Evolutionary conservation across 2,329 filamentous ascomycete species (phyloP), one percentile per base, ranked within the genome.

Genomic region (Cladosporium sp.): DNA sequence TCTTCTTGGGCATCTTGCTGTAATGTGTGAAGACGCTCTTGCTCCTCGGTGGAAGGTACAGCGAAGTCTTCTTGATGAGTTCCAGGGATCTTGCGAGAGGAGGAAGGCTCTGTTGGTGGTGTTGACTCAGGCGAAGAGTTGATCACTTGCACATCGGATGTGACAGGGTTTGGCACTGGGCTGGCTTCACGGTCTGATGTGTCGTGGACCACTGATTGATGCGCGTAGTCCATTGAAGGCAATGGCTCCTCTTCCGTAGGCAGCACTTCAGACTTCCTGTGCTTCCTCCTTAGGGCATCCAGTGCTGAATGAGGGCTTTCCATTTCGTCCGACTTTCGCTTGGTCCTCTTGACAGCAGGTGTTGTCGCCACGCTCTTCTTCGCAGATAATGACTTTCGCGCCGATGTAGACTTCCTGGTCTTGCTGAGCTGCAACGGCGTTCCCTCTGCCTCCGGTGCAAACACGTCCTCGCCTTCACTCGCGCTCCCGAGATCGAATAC

Each of bases 401-500:
- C 28, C 34, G 51, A 57, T 23, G 26, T n/a, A 23, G 51, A 48
- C 36, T 25, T 43, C 66, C 79, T 80, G 3, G 36, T 74, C 70
- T 80, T 82, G 30, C 70, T 58, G 23, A 83, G 77, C 65, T 86
- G 84, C 28, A 89, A 72, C 3, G 89, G 89, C 7, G 89, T 91
- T 18, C 88, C 89, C 77, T 90, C 88, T 30, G 87, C 88, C 65
- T 91, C 88, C 0, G 84, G 89, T 60, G 80, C 83, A 72, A 86
- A 89, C 69, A 79, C 76, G n/a, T 73, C 72, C 8, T 74, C 72
- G n/a, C 49, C 59, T 25, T 63, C 60, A 18, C 54, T 64, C 34
- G 67, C 68, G 18, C 70, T 46, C 14, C 70, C 73, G 18, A 76
- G 66, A 59, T 74, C 72, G 57, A 71, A 74, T 28, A 70, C 64